Evolutionary conservation across 441 rosid genomes (phyloP).

Genomic region (Biscutella auriculata): DNA sequence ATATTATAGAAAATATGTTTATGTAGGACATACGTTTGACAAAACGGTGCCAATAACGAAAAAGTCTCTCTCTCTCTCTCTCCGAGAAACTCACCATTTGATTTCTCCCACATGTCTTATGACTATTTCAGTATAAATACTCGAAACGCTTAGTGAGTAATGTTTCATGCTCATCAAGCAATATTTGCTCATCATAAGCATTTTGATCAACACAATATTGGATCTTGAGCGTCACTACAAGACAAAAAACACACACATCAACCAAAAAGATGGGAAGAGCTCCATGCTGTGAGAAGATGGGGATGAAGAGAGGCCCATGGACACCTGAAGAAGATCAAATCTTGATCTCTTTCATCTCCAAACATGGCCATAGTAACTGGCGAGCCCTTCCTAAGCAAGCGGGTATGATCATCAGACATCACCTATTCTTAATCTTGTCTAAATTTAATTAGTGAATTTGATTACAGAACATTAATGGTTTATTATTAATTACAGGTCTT

Average conservation of each 20-base stretch:
- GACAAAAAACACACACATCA: background rate
- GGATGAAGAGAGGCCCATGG: slow-evolving; percentile 66
- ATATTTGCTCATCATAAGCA: background rate
- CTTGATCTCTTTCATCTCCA: slow-evolving; percentile 31
- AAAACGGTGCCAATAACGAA: slow-evolving; percentile 9
- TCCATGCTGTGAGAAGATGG: slow-evolving; percentile 66
- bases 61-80: background rate
- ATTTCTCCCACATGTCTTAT: slow-evolving; percentile 17
- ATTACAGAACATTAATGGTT: too few species aligned
- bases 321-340: slow-evolving; percentile 47
- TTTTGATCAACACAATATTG: background rate
- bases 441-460: too few species aligned
- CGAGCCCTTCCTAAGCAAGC: slow-evolving; percentile 60
- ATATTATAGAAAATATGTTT: background rate
- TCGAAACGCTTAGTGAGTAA: background rate
- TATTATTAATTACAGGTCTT: too few species aligned
- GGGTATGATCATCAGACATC: too few species aligned
- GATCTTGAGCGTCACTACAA: slow-evolving; percentile 3
- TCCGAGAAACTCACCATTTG: slow-evolving; percentile 17
- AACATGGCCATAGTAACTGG: slow-evolving; percentile 56
- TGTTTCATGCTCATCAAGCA: slow-evolving; percentile 5
- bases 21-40: slow-evolving; percentile 12
- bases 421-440: too few species aligned
- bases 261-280: slow-evolving; percentile 47
- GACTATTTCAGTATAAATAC: slow-evolving; percentile 19